A percentile compares a stretch with the other conserved stretches of the same genome.
Conservation (phyloP, 768 basidiomycete genomes). For the Lentinula edodes region DNA sequence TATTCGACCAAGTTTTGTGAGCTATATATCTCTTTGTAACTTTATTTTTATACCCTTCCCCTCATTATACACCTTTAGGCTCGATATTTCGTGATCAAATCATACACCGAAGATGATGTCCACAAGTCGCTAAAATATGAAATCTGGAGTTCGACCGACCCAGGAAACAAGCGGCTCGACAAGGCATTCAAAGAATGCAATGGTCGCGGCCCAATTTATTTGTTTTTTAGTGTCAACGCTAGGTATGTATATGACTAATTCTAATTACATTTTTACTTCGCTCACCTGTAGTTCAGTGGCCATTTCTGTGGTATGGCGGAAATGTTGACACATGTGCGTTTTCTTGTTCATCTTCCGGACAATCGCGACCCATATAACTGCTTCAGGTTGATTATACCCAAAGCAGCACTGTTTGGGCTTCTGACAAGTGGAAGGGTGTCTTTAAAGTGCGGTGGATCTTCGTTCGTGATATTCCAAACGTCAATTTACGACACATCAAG, state of each 20-base stretch:
- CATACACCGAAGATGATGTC: slow-evolving; percentile 98
- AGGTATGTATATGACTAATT: slow-evolving; percentile 41
- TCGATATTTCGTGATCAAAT: slow-evolving; percentile 96
- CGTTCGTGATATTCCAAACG: slow-evolving; percentile 91
- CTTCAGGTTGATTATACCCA: slow-evolving; percentile 85
- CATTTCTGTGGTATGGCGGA: slow-evolving; percentile 99
- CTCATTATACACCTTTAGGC: slow-evolving; percentile 42
- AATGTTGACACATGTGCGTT: slow-evolving; percentile 85
- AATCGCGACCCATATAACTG: background rate
- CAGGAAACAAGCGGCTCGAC: slow-evolving; percentile 95
- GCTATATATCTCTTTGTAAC: slow-evolving; percentile 20
- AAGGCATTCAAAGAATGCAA: slow-evolving; percentile 96
- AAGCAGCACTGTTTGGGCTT: slow-evolving; percentile 94
- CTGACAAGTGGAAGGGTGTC: slow-evolving; percentile 99
- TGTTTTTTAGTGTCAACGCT: slow-evolving; percentile 98
- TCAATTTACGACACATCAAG: slow-evolving; percentile 84
- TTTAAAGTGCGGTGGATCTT: slow-evolving; percentile 99
- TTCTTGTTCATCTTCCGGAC: background rate
- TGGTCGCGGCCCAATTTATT: slow-evolving; percentile 89
- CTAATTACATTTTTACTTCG: background rate
- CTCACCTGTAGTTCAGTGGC: slow-evolving; percentile 43
- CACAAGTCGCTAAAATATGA: slow-evolving; percentile 98
- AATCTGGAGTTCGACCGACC: slow-evolving; percentile 96
- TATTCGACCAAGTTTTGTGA: slow-evolving; percentile 67
- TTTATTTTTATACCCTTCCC: slow-evolving; percentile 3